Conservation (phyloP, 179 eudicot species). For the Patellifolia procumbens region DNA sequence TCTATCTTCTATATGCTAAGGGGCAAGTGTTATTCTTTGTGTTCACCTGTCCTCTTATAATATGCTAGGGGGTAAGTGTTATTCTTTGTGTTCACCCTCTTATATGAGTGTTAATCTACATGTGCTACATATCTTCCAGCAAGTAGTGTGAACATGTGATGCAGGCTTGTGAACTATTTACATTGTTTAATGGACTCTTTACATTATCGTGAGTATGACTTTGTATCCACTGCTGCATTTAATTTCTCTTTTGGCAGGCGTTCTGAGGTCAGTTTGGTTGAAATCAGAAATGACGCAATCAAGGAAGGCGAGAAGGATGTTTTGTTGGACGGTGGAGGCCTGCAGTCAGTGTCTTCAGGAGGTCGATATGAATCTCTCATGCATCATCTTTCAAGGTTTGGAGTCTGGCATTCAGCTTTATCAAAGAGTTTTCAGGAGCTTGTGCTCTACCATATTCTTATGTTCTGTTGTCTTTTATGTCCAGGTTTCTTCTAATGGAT, state of each 20-base stretch:
- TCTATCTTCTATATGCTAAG: neutral
- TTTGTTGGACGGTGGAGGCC: constrained; percentile 40
- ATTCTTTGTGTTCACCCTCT: neutral
- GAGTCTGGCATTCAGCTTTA: constrained; percentile 5
- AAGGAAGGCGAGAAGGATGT: constrained; percentile 37
- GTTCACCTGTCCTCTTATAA: neutral
- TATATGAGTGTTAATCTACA: neutral
- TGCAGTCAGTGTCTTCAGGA: constrained; percentile 35
- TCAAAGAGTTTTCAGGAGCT: neutral
- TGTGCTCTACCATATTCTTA: constrained; percentile 11
- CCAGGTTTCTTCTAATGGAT: constrained; percentile 46
- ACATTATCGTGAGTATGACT: neutral
- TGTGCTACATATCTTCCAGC: neutral
- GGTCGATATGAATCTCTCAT: constrained; percentile 34
- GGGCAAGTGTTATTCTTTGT: neutral
- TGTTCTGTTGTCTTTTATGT: constrained; percentile 2
- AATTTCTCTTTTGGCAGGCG: constrained; percentile 25
- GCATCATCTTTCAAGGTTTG: constrained; percentile 43
- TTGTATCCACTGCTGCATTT: neutral
- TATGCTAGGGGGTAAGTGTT: too few species aligned
- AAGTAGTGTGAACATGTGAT: neutral
- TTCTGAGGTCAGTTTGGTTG: constrained; percentile 40
- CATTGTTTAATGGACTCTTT: too few species aligned
- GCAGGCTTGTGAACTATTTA: too few species aligned
- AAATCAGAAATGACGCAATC: constrained; percentile 29